Evolutionary conservation across 176 grass and related monocot species (phyloP).

Genomic region (Hordeum marinum): DNA sequence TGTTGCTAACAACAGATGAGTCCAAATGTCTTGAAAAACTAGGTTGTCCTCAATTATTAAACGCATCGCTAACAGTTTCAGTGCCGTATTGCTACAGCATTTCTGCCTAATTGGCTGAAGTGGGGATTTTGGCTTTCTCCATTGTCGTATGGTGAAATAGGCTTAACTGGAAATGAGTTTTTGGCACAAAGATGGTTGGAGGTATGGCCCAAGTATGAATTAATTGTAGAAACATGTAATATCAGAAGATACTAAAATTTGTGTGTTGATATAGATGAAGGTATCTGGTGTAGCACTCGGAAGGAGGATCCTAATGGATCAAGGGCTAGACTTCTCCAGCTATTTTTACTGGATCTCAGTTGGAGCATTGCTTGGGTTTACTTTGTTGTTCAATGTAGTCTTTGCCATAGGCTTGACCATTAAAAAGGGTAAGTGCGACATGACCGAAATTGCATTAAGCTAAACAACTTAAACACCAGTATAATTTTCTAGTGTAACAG

Average conservation of each 20-base stretch:
- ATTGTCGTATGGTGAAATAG: conserved; percentile 68
- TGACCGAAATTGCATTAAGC: not conserved
- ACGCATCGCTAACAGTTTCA: not conserved
- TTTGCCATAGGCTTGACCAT: conserved; percentile 50
- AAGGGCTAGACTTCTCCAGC: conserved; percentile 52
- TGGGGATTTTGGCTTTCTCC: conserved; percentile 93
- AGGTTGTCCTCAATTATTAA: not conserved
- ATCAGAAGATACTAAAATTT: not conserved
- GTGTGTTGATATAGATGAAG: conserved; percentile 28
- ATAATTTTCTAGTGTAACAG: not conserved
- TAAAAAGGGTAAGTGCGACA: conserved; percentile 43
- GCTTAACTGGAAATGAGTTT: conserved; percentile 74
- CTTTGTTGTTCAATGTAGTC: not conserved
- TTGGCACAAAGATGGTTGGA: conserved; percentile 78
- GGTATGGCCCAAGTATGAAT: conserved; percentile 24
- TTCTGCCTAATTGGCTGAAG: conserved; percentile 75
- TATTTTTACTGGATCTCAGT: conserved; percentile 78
- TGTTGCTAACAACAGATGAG: conserved; percentile 1
- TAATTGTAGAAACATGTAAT: not conserved
- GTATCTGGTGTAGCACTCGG: conserved; percentile 41
- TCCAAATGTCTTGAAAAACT: not conserved
- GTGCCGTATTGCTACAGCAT: conserved; percentile 31
- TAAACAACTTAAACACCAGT: not conserved
- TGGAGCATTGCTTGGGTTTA: conserved; percentile 54
- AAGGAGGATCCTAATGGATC: conserved; percentile 37